phyloP scores from a whole-genome alignment of 1,284 basidiomycete genomes.

The Microbotryum silenes-acaulis region DNA sequence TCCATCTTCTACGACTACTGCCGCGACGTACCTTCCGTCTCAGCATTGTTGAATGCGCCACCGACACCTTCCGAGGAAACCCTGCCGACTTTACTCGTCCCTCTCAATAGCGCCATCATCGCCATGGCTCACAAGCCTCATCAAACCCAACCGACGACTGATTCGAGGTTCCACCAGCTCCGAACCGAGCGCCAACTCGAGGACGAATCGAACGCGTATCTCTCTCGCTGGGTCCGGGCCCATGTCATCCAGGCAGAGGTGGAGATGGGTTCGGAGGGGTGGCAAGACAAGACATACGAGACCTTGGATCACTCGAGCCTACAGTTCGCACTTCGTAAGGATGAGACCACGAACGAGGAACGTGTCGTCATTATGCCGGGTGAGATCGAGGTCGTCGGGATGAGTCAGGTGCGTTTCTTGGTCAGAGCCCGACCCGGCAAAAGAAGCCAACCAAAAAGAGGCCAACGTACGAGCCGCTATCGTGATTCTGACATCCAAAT shows the following conservation, averaged over 20 bases:
- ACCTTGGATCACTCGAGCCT: conserved; percentile 15
- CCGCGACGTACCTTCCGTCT: conserved; percentile 45
- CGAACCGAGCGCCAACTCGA: conserved; percentile 57
- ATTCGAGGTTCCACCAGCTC: conserved; percentile 44
- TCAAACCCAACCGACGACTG: conserved; percentile 46
- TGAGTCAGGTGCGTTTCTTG: conserved; percentile 3
- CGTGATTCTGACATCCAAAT: too few relatives aligned
- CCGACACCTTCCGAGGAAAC: not conserved
- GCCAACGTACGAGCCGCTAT: not conserved
- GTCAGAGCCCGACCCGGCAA: too few relatives aligned
- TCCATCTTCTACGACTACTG: conserved; percentile 75
- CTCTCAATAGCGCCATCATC: conserved; percentile 74
- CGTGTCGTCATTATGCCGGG: conserved; percentile 5
- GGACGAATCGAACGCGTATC: conserved; percentile 53
- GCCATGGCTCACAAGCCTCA: conserved; percentile 64
- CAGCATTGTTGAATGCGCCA: conserved; percentile 3
- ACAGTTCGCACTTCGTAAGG: conserved; percentile 34
- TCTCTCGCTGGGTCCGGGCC: conserved; percentile 61
- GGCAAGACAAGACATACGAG: not conserved
- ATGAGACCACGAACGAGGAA: too few relatives aligned
- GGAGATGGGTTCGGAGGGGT: not conserved
- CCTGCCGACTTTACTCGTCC: conserved; percentile 54
- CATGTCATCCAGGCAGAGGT: conserved; percentile 51
- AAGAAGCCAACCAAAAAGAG: too few relatives aligned
- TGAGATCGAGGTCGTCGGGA: conserved; percentile 7